phyloP scores from a whole-genome alignment of 2,329 filamentous ascomycete genomes.

The Botryotinia narcissicola region DNA sequence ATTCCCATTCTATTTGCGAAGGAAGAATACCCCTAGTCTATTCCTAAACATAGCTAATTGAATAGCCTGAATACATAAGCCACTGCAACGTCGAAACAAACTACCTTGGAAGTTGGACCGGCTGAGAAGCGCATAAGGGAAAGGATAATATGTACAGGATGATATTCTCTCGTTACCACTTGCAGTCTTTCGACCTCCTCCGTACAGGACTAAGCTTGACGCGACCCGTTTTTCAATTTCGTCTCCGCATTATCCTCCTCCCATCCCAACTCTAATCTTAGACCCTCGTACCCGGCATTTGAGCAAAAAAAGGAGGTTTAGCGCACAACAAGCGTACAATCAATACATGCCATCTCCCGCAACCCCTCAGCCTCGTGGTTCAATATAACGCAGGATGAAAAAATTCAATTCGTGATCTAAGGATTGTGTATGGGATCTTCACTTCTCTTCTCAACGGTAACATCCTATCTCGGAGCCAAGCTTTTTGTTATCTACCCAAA shows the following conservation, averaged over 20 bases:
- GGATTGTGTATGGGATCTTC: neutral
- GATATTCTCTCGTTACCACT: neutral
- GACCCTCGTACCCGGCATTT: constrained; percentile 15
- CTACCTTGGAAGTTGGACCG: neutral
- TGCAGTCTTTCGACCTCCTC: neutral
- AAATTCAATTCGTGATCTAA: neutral
- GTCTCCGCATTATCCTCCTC: constrained; percentile 7
- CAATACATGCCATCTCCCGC: constrained; percentile 21
- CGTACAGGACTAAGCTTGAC: neutral
- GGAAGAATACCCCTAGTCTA: neutral
- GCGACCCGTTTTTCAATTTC: constrained; percentile 13
- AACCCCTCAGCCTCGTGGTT: constrained; percentile 17
- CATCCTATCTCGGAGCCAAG: constrained; percentile 6
- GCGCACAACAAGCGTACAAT: constrained; percentile 10
- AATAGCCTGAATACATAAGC: constrained; percentile 5
- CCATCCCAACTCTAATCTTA: constrained; percentile 18
- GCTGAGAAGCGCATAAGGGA: neutral
- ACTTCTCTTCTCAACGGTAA: neutral
- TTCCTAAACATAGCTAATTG: neutral
- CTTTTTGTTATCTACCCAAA: neutral
- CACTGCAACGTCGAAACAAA: constrained; percentile 14
- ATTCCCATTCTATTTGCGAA: neutral
- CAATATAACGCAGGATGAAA: neutral
- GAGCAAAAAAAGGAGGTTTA: constrained; percentile 10
- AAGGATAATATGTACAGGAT: neutral